Percentiles rank a stretch among this genome's conserved stretches.
phyloP scores from a whole-genome alignment of 2,329 filamentous ascomycete genomes.

The Dactylellina haptotyla region DNA sequence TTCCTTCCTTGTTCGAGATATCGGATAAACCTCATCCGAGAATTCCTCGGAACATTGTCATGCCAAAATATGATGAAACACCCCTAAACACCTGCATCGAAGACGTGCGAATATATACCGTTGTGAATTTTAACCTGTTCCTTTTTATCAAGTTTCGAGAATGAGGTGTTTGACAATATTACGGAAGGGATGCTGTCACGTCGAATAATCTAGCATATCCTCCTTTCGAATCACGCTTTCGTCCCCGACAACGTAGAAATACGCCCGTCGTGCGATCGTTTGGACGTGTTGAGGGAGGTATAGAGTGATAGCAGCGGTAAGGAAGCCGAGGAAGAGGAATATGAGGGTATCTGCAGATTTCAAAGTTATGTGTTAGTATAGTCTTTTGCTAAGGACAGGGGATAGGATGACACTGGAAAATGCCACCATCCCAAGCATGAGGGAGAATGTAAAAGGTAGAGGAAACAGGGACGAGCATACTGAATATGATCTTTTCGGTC shows the following conservation, averaged over 20 bases:
- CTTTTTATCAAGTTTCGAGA: no score
- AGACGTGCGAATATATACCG: no score
- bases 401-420: background rate
- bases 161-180: no score
- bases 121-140: no score
- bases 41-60: no score
- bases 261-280: constrained; percentile 82
- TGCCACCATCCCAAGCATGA: background rate
- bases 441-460: constrained; percentile 9
- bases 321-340: constrained; percentile 87
- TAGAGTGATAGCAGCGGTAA: constrained; percentile 84
- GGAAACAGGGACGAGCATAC: constrained; percentile 67
- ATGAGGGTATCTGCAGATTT: constrained; percentile 67
- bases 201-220: constrained; percentile 59
- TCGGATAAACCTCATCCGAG: no score
- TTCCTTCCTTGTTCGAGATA: no score
- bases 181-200: no score
- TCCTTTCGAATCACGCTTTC: constrained; percentile 65
- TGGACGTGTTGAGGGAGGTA: constrained; percentile 93
- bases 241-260: constrained; percentile 95
- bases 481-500: constrained; percentile 96
- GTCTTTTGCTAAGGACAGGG: no score
- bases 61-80: no score
- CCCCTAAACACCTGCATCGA: no score
- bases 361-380: no score